Evolutionary conservation across 2,329 filamentous ascomycete genomes (phyloP), one percentile per base, ranked within the genome.

Genomic region (Fusarium sp.): DNA sequence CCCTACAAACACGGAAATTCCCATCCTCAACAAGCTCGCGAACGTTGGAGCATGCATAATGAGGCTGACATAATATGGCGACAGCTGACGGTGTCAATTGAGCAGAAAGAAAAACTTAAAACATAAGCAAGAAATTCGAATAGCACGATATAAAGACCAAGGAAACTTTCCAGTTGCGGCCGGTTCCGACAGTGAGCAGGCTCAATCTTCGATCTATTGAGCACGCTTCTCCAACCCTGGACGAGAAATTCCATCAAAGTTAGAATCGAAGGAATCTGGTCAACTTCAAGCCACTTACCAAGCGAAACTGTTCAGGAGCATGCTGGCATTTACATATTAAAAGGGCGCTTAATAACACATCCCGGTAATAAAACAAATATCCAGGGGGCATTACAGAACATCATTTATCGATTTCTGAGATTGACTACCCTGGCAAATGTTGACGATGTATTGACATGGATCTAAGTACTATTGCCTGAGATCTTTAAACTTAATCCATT

Each of bases 81-180:
- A 55, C 24, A n/a, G 51, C 24, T n/a, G 20, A 31, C n/a, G 11
- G 2, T 13, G 10, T 13, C 15, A n/a, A 18, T 11, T 14, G 8
- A 41, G 8, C 4, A 41, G 26, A 31, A 1, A n/a, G 14, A 9
- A 20, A 15, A 42, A 31, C 3, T 45, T 26, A 35, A 5, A 24
- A 38, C 7, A 31, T 12, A 20, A 38, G 6, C 13, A 44, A 5
- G 22, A 11, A 36, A 38, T 18, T 47, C 4, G 14, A 24, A 24
- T 5, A 12, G 12, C 6, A 10, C 26, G 33, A 39, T 38, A 35
- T 1, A 18, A 31, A 22, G 20, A 59, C 48, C 36, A 61, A 55
- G 10, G 65, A 26, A 60, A 51, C 31, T 45, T 35, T 55, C 51
- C 36, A 51, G 55, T 57, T 61, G 59, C 49, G 59, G 68, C 59